Percentiles rank a stretch among this genome's conserved stretches.
Conservation (phyloP, 78 protist genomes). For the Creolimax fragrantissima region DNA sequence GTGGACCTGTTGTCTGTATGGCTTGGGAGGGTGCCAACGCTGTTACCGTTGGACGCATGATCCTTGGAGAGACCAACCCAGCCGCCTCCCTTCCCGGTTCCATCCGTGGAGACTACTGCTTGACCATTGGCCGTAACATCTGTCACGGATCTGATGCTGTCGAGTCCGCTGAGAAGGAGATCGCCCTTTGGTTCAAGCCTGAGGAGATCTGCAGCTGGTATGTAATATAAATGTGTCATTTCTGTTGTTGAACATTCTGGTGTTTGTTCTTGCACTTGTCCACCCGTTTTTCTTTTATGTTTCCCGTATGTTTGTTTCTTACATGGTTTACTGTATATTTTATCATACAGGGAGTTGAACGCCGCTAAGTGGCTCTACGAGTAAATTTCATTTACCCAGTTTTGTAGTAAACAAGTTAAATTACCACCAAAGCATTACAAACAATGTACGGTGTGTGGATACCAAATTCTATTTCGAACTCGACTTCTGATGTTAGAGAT, state of each 20-base stretch:
- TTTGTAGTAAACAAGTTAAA: too few species aligned
- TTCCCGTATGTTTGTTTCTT: too few species aligned
- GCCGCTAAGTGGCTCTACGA: neutral
- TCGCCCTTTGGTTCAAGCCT: slow-evolving; percentile 64
- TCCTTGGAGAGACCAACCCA: slow-evolving; percentile 56
- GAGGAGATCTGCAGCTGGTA: slow-evolving; percentile 32
- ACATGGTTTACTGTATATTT: too few species aligned
- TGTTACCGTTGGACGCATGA: slow-evolving; percentile 49
- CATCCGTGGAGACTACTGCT: slow-evolving; percentile 72
- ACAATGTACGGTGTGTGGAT: too few species aligned
- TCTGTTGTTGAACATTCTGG: too few species aligned
- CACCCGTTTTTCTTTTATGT: too few species aligned
- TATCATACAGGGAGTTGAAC: too few species aligned
- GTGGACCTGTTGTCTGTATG: slow-evolving; percentile 32
- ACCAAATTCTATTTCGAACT: too few species aligned
- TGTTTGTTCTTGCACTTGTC: too few species aligned
- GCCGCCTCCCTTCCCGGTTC: slow-evolving; percentile 64
- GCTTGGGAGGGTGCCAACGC: slow-evolving; percentile 47
- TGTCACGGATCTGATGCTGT: slow-evolving; percentile 74
- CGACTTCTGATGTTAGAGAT: too few species aligned
- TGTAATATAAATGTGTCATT: too few species aligned
- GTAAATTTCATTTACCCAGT: neutral
- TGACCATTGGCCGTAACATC: slow-evolving; percentile 56
- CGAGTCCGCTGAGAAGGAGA: slow-evolving; percentile 68
- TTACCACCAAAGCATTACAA: too few species aligned